phyloP scores from a whole-genome alignment of 257 asterid genomes.

The Ophiorrhiza pumila region DNA sequence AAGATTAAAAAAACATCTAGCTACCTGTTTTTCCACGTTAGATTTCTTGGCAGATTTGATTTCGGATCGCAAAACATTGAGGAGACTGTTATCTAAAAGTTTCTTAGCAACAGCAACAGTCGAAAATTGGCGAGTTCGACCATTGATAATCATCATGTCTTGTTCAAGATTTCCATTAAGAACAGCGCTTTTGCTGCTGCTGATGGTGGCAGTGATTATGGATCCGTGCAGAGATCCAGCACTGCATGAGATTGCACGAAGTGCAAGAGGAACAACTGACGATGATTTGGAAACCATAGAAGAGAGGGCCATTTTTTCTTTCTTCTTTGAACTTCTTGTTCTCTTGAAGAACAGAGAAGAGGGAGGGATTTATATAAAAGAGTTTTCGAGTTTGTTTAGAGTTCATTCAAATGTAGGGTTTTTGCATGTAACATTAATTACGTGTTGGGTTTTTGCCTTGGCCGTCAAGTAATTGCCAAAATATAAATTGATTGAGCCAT shows the following conservation, averaged over 20 bases:
- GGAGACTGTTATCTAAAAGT: neutral
- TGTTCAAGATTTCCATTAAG: too few relatives aligned
- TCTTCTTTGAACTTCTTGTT: too few relatives aligned
- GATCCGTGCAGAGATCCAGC: slow-evolving; percentile 1
- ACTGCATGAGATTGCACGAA: neutral
- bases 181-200: too few relatives aligned
- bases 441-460: too few relatives aligned
- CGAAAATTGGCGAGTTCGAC: neutral
- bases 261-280: neutral
- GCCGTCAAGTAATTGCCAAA: too few relatives aligned
- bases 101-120: neutral
- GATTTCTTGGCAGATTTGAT: neutral
- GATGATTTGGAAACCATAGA: neutral
- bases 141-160: neutral
- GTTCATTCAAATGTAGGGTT: too few relatives aligned
- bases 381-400: too few relatives aligned
- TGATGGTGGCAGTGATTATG: neutral
- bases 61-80: neutral
- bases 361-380: too few relatives aligned
- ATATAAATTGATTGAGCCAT: too few relatives aligned
- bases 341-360: too few relatives aligned
- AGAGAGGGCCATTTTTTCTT: neutral
- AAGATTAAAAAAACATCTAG: neutral
- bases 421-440: too few relatives aligned
- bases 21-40: neutral